Conservation (phyloP, 345 rosid genomes). For the Linum usitatissimum region DNA sequence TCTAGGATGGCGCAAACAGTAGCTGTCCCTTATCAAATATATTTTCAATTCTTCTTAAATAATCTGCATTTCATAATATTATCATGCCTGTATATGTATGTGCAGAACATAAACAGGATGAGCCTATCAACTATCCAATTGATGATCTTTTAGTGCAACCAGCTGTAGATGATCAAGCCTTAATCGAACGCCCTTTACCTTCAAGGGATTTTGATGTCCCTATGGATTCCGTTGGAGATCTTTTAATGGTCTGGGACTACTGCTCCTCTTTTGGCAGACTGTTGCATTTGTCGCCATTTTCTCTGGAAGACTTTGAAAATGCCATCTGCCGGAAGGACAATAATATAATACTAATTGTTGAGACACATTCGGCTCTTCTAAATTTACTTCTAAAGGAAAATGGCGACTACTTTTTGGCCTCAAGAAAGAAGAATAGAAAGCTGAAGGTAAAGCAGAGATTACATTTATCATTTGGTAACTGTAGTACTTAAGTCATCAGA, state of each 20-base stretch:
- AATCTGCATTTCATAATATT: neutral
- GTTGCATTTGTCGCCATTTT: slow-evolving; percentile 64
- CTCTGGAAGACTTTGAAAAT: slow-evolving; percentile 87
- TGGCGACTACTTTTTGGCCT: slow-evolving; percentile 30
- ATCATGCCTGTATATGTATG: slow-evolving; percentile 15
- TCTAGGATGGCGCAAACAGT: neutral
- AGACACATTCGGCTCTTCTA: slow-evolving; percentile 74
- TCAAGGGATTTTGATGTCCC: slow-evolving; percentile 70
- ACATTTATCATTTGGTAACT: neutral
- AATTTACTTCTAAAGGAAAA: slow-evolving; percentile 49
- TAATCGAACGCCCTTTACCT: slow-evolving; percentile 64
- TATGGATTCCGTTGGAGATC: slow-evolving; percentile 70
- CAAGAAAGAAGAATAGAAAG: slow-evolving; percentile 48
- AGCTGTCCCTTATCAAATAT: no score
- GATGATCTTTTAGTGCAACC: slow-evolving; percentile 76
- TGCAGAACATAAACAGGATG: slow-evolving; percentile 41
- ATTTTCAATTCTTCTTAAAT: no score
- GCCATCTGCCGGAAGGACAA: slow-evolving; percentile 83
- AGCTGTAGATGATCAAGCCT: slow-evolving; percentile 54
- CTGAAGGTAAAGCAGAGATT: slow-evolving; percentile 34
- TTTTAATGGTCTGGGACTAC: slow-evolving; percentile 94
- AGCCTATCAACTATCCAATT: slow-evolving; percentile 68
- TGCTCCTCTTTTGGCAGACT: slow-evolving; percentile 70
- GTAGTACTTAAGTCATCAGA: neutral
- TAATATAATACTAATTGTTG: slow-evolving; percentile 65